phyloP scores from a whole-genome alignment of 2,329 filamentous ascomycete genomes.

The Blastomyces gilchristii region DNA sequence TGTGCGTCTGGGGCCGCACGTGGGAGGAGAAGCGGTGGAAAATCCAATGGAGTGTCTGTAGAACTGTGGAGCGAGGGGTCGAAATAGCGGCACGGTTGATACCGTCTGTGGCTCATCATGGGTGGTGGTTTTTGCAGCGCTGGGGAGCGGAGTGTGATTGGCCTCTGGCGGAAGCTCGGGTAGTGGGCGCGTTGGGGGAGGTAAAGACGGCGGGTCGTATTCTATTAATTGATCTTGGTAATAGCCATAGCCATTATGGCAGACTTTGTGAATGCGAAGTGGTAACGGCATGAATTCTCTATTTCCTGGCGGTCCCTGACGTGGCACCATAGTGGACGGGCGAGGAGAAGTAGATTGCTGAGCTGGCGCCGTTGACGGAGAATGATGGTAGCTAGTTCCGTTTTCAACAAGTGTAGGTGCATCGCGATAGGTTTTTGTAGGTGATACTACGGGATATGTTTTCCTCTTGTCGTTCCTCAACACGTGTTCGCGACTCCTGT shows the following conservation, averaged over 20 bases:
- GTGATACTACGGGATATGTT: slow-evolving; percentile 1
- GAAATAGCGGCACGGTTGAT: neutral
- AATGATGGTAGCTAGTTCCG: neutral
- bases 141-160: neutral
- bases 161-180: slow-evolving; percentile 9
- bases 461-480: slow-evolving; percentile 1
- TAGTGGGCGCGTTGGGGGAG: slow-evolving; percentile 20
- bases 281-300: slow-evolving; percentile 21
- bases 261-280: slow-evolving; percentile 20
- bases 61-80: neutral
- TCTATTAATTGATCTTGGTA: slow-evolving; percentile 1
- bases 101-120: neutral
- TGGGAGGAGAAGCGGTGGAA: neutral
- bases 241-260: slow-evolving; percentile 5
- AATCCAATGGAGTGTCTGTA: slow-evolving; percentile 1
- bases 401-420: neutral
- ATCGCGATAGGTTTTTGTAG: neutral
- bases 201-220: slow-evolving; percentile 13
- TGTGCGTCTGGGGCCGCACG: neutral
- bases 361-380: neutral
- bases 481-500: slow-evolving; percentile 1
- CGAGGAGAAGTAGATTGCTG: neutral
- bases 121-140: neutral
- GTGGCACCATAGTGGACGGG: neutral
- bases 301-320: neutral